phyloP scores from a whole-genome alignment of 805 yeast species.

The Yarrowia hollandica region DNA sequence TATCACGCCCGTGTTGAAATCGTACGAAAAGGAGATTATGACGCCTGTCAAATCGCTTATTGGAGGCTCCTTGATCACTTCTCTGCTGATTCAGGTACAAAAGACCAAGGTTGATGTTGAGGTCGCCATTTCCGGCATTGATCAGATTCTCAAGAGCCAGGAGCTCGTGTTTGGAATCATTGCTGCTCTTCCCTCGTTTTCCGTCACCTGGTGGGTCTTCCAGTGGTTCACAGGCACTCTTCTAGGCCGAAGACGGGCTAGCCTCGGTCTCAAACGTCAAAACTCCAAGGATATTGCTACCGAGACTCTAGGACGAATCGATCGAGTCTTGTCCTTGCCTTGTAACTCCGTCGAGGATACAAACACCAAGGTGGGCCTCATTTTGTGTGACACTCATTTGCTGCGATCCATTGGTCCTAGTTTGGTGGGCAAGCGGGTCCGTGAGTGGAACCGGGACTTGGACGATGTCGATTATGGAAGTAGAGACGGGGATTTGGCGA shows the following conservation, averaged over 20 bases:
- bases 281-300: conserved; percentile 40
- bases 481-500: conserved; percentile 19
- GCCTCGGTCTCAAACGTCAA: conserved; percentile 30
- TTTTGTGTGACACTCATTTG: conserved; percentile 65
- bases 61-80: conserved; percentile 70
- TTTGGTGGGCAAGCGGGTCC: conserved; percentile 50
- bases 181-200: conserved; percentile 71
- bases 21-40: conserved; percentile 74
- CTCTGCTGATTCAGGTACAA: conserved; percentile 87
- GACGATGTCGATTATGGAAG: conserved; percentile 40
- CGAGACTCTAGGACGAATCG: conserved; percentile 57
- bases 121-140: conserved; percentile 86
- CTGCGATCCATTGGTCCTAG: conserved; percentile 52
- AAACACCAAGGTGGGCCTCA: conserved; percentile 53
- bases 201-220: conserved; percentile 49
- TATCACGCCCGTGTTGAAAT: conserved; percentile 71
- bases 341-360: conserved; percentile 37
- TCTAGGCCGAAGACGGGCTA: conserved; percentile 34
- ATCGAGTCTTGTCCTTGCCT: conserved; percentile 48
- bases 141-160: conserved; percentile 82
- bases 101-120: conserved; percentile 95
- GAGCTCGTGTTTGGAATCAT: conserved; percentile 91
- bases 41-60: conserved; percentile 64
- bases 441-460: conserved; percentile 64
- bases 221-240: conserved; percentile 30